Evolutionary conservation across 768 basidiomycete species (phyloP).

Genomic region (Leucosporidium scottii): DNA sequence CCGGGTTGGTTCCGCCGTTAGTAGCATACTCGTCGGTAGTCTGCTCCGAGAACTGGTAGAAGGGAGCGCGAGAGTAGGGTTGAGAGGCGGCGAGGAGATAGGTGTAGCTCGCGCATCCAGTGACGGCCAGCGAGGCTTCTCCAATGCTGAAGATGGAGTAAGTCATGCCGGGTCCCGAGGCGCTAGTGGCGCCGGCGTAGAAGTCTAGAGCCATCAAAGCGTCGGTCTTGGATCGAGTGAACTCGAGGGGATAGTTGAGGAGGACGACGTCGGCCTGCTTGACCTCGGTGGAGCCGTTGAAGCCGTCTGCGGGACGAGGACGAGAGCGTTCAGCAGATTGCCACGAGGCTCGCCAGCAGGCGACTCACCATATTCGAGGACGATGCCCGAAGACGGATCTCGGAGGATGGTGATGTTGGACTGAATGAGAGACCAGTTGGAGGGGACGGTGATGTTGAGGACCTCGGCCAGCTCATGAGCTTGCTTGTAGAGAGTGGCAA

Average conservation of each 20-base stretch:
- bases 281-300: constrained; percentile 22
- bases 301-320: constrained; percentile 9
- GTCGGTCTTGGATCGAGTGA: not conserved
- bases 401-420: constrained; percentile 23
- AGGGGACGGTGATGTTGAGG: constrained; percentile 3
- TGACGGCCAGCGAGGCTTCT: constrained; percentile 9
- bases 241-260: constrained; percentile 26
- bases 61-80: constrained; percentile 23
- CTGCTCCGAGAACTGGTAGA: constrained; percentile 29
- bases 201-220: constrained; percentile 20
- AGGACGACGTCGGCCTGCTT: constrained; percentile 32
- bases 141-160: constrained; percentile 18
- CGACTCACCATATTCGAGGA: constrained; percentile 13
- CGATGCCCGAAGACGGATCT: constrained; percentile 7
- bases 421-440: constrained; percentile 16
- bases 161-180: constrained; percentile 26
- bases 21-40: constrained; percentile 16
- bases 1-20: constrained; percentile 25
- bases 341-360: not conserved
- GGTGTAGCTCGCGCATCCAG: constrained; percentile 22
- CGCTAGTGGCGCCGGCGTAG: constrained; percentile 9
- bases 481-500: constrained; percentile 13
- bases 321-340: not conserved
- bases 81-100: constrained; percentile 17
- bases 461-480: constrained; percentile 14